A percentile compares a stretch with the other conserved stretches of the same genome.
phyloP scores from a whole-genome alignment of 805 yeast genomes.

The Blastobotrys peoriensis region DNA sequence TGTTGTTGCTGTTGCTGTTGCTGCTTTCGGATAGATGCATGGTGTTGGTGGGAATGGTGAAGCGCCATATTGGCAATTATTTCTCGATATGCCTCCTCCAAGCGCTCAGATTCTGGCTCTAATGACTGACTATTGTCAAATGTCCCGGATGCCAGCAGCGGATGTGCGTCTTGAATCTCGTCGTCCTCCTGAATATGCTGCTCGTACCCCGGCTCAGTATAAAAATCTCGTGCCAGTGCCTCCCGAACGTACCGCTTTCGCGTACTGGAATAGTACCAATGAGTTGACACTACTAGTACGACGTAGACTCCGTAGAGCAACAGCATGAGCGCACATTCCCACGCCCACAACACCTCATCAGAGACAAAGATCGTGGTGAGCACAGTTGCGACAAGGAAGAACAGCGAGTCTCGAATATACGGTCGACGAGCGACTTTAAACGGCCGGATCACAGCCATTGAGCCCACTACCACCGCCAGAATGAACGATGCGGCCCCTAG shows the following conservation, averaged over 20 bases:
- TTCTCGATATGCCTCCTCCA: conserved; percentile 22
- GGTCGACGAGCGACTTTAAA: conserved; percentile 42
- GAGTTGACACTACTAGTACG: conserved; percentile 40
- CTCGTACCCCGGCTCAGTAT: conserved; percentile 18
- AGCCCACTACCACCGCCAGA: conserved; percentile 71
- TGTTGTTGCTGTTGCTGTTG: background rate
- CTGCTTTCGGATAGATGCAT: conserved; percentile 10
- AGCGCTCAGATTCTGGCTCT: background rate
- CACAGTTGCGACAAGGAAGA: conserved; percentile 48
- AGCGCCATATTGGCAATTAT: conserved; percentile 14
- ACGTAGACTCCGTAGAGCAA: conserved; percentile 55
- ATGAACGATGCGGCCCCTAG: conserved; percentile 86
- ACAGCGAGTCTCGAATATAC: conserved; percentile 56
- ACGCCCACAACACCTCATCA: conserved; percentile 48
- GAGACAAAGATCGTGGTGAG: conserved; percentile 47
- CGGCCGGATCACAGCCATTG: conserved; percentile 65
- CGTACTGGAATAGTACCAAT: conserved; percentile 26
- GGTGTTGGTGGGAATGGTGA: conserved; percentile 1
- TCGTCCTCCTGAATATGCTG: conserved; percentile 17
- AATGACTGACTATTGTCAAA: background rate
- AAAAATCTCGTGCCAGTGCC: conserved; percentile 20
- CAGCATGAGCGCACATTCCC: conserved; percentile 56
- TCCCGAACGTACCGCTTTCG: conserved; percentile 16
- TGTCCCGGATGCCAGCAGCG: background rate
- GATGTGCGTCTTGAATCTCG: conserved; percentile 9